Base-by-base conservation (phyloP, 106 monocot genomes). In the Dioscorea zingiberensis region DNA sequence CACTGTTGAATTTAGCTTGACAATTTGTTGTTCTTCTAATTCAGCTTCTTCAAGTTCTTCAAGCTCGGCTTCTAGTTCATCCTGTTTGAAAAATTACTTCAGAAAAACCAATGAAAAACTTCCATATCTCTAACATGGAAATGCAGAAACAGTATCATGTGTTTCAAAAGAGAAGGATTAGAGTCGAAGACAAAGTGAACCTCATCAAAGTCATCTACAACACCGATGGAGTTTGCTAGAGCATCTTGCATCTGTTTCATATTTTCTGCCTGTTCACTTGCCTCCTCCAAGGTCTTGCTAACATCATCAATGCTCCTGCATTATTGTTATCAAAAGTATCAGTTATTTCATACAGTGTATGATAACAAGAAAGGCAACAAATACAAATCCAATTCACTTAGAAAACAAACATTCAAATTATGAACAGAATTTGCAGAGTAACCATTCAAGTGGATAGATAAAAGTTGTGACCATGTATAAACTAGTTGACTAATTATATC, bases 221-320 rank as follows among this genome's bases (percentile, higher is more conserved):
- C 51, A 26, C 81, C 84, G 10, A 75, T 30, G 26, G 81, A 75
- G 44, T 57, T 59, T n/a, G 88, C 59, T 19, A 84, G 75, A 13
- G 81, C 72, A 49, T 84, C 84, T 18, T 88, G 84, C 78, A 88
- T 84, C 77, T 88, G 77, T 70, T 71, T 80, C 80, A 84, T 87
- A 45, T 72, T 80, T 38, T 87, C 87, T 21, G 69, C 21, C 17
- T 75, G 55, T 30, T 84, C 78, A 22, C 59, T 75, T 13, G 73
- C 64, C 63, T 88, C 71, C 58, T 81, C 84, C 67, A 81, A 62
- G 19, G 73, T 66, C 62, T 60, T 84, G 12, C 84, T 75, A 27
- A 84, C 71, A 3, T 84, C 78, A 76, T 84, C 80, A 27, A 78
- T 38, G 62, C 59, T 80, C 71, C 87, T 84, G 74, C 48, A 65